Conservation (phyloP, 495 filamentous ascomycete genomes). For the Emericellopsis terricola region DNA sequence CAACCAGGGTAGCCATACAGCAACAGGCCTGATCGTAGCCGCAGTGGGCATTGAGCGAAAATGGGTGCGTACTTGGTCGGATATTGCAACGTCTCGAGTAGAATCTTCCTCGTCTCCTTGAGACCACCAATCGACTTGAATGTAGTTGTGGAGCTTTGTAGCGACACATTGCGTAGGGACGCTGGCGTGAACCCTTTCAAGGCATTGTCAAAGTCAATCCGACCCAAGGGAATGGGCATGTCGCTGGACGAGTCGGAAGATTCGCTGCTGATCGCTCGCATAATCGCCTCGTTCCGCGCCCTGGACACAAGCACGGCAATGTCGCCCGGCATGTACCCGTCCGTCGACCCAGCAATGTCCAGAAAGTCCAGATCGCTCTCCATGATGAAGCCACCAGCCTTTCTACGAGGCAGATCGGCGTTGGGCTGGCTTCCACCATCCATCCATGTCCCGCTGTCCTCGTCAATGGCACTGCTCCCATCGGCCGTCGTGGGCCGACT, state of each 20-base stretch:
- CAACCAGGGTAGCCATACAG: slow-evolving; percentile 93
- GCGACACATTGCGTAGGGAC: slow-evolving; percentile 79
- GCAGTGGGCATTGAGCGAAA: slow-evolving; percentile 85
- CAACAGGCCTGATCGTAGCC: slow-evolving; percentile 76
- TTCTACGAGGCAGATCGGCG: slow-evolving; percentile 5
- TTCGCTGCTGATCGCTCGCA: slow-evolving; percentile 41
- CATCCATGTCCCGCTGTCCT: slow-evolving; percentile 46
- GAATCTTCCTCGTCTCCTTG: slow-evolving; percentile 60
- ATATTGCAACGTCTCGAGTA: slow-evolving; percentile 90
- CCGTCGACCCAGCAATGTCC: slow-evolving; percentile 78
- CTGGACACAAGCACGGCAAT: slow-evolving; percentile 69
- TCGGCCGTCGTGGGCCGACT: slow-evolving; percentile 35
- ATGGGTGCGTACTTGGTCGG: slow-evolving; percentile 97
- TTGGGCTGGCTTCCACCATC: slow-evolving; percentile 29
- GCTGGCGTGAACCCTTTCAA: slow-evolving; percentile 87
- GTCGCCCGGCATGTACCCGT: slow-evolving; percentile 96
- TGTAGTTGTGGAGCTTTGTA: slow-evolving; percentile 74
- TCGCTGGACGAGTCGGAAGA: slow-evolving; percentile 9
- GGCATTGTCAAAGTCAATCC: slow-evolving; percentile 62
- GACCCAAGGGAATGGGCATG: slow-evolving; percentile 34
- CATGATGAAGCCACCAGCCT: slow-evolving; percentile 44
- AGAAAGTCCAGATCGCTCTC: slow-evolving; percentile 73
- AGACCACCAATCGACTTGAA: slow-evolving; percentile 87
- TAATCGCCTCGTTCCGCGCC: slow-evolving; percentile 79
- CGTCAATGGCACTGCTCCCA: slow-evolving; percentile 24